Evolutionary conservation across 345 rosid species (phyloP), one percentile per base, ranked within the genome.

Genomic region (Turritis glabra): DNA sequence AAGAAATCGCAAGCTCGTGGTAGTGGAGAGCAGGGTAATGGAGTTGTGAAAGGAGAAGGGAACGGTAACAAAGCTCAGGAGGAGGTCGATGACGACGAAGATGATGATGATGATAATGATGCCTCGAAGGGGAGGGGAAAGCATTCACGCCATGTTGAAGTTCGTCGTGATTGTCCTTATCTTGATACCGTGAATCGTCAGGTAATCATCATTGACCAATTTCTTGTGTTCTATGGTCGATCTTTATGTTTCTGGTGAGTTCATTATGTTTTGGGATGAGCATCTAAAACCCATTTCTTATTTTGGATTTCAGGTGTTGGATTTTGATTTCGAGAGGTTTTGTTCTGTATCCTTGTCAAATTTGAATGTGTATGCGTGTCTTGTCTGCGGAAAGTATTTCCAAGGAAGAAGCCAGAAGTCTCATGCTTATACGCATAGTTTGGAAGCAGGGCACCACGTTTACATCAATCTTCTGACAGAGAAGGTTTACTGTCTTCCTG

Each of bases 141-240:
- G 44, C 82, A 74, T 41, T 77, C 69, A 76, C 89, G 89, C 67
- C 81, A 77, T 62, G 80, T 86, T 71, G 97, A 88, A 82, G 83
- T 91, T 29, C 87, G 97, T 22, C 90, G 90, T 80, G 97, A 96
- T 55, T 96, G 99, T 70, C 99, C 99, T 37, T 96, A 96, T 77
- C 91, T 92, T 9, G 99, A 95, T 73, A 89, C 99, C 5, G 99
- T 95, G n/a, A 95, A 95, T 78, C 99, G 98, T 32, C 98, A 95
- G 96, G 97, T 95, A 76, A 54, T 46, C 35, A 64, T 52, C 25
- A 9, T 43, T 15, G 37, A 57, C 11, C 35, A n/a, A 18, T 48
- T 19, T 47, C 26, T 14, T 71, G 35, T 5, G 8, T 8, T 25
- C 43, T 43, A 15, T 64, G 12, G 11, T 66, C n/a, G 3, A 33